Base-by-base conservation (phyloP, 2,329 filamentous ascomycete genomes). In the Eutypella sp. region DNA sequence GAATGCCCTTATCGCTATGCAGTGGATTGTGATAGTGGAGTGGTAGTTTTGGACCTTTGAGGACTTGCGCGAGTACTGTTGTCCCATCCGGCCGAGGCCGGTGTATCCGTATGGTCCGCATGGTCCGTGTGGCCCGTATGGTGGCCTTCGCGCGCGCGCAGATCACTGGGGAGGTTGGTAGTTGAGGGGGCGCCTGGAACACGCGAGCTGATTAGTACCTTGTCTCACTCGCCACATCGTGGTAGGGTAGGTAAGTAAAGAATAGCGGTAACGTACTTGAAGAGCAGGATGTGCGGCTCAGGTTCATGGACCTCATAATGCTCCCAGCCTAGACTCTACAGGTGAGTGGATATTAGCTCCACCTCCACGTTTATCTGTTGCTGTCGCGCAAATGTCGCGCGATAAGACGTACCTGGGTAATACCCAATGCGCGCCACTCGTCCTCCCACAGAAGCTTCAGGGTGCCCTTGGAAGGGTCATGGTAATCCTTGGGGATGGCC, bases 271-370 rank as follows among this genome's bases (percentile, higher is more conserved):
- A 75, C 87, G 68, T 73, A 96, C 92, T 99, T 99, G 81, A 99
- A 99, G 25, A 99, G 81, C 45, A 99, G 79, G 62, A 99, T 99
- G 68, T 99, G 93, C 54, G 93, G 93, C 72, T 99, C 93, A 37
- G 93, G 93, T 69, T 97, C 93, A 68, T 99, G 93, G 45, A 99
- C 93, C 69, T 99, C 93, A 66, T 99, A 99, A 69, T 99, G 93
- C 67, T 97, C 92, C 93, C 93, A 99, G 47, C 93, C 93, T 61
- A 99, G 75, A 74, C 92, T 97, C 91, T 97, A 64, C 11, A 20
- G 34, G 44, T 38, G 25, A 25, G 25, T 20, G 40, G 19, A 38
- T 36, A 42, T 57, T 33, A 56, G 51, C 19, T 36, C 41, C 33
- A 38, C 13, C 44, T 46, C 24, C 18, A 41, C 38, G 23, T 29